Percentiles rank a stretch among this genome's conserved stretches.
Conservation (phyloP, 2,329 filamentous ascomycete species). For the Scedosporium boydii region DNA sequence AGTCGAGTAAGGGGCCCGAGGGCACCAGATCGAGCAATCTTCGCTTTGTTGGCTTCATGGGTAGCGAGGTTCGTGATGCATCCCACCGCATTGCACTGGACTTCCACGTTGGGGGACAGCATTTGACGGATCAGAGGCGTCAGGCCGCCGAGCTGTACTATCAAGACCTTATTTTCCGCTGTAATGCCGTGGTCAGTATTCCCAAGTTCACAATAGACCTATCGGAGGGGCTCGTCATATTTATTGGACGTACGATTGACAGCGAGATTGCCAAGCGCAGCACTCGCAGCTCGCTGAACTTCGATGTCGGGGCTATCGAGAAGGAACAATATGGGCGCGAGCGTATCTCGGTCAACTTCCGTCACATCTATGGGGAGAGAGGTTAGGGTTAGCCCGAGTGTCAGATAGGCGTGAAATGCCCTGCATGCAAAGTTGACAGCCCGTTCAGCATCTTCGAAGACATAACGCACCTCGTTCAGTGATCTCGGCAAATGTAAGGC, state of each 20-base stretch:
- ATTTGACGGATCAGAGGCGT: slow-evolving; percentile 93
- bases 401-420: too few species aligned
- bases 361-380: slow-evolving; percentile 65
- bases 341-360: slow-evolving; percentile 87
- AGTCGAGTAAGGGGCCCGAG: slow-evolving; percentile 82
- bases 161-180: slow-evolving; percentile 98
- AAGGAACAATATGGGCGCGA: slow-evolving; percentile 91
- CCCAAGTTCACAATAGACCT: background rate
- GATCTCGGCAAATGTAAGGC: slow-evolving; percentile 96
- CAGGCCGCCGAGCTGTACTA: slow-evolving; percentile 84
- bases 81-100: slow-evolving; percentile 97
- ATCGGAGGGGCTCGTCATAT: background rate
- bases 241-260: slow-evolving; percentile 69
- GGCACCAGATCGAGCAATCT: slow-evolving; percentile 91
- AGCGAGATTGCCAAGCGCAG: slow-evolving; percentile 87
- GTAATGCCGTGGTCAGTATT: slow-evolving; percentile 18
- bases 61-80: slow-evolving; percentile 98
- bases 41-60: slow-evolving; percentile 98
- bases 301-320: slow-evolving; percentile 94
- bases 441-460: too few species aligned
- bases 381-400: slow-evolving; percentile 9
- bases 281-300: slow-evolving; percentile 92
- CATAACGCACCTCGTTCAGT: slow-evolving; percentile 79
- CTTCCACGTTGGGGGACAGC: slow-evolving; percentile 95
- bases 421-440: too few species aligned